Base-by-base conservation (phyloP, 2,329 filamentous ascomycete genomes). In the Ophiostoma perfectum region DNA sequence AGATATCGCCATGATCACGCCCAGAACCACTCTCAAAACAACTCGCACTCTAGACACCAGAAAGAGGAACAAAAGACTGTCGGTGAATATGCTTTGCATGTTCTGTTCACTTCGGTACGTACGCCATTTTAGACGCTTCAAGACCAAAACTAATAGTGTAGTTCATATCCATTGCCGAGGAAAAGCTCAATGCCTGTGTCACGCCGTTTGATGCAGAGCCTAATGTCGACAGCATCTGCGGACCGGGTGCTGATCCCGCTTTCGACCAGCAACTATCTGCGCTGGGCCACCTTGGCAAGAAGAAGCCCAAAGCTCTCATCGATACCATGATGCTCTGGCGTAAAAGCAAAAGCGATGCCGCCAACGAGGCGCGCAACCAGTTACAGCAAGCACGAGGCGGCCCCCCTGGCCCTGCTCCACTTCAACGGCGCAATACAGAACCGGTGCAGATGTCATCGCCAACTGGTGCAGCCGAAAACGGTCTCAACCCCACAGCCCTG, bases 321-420 rank as follows among this genome's bases (percentile, higher is more conserved):
- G 95, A 99, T 78, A 93, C 92, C 27, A 93, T 99, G 77, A 99
- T 99, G 92, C 85, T 96, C 44, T 99, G 95, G 95, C 88, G 95
- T 68, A 98, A 97, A 78, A 91, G 88, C 72, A 98, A 98, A 80
- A 96, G 93, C 72, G 94, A 98, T 78, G 88, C 90, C 36, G 93
- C 93, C 41, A 89, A 87, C 73, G 86, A 89, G 71, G 89, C 90
- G 41, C 83, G 87, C 36, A 78, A 72, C 62, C 82, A 87, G 74
- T 78, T 88, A 36, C 85, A 87, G 72, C 84, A 87, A 67, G 76
- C 77, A 5, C 63, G 63, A 12, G 63, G 63, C 42, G 63, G 41
- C 4, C 42, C 63, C 12, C 42, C 27, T 36, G 79, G 78, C 7
- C 76, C 69, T 69, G 83, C 78, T 52, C 82, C 82, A 6, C 78